A percentile compares a stretch with the other conserved stretches of the same genome.
These are phyloP conservation scores for Friedmanniomyces endolithicus DNA, from an alignment of 495 filamentous ascomycete species.

Conservation along the genomic window DNA sequence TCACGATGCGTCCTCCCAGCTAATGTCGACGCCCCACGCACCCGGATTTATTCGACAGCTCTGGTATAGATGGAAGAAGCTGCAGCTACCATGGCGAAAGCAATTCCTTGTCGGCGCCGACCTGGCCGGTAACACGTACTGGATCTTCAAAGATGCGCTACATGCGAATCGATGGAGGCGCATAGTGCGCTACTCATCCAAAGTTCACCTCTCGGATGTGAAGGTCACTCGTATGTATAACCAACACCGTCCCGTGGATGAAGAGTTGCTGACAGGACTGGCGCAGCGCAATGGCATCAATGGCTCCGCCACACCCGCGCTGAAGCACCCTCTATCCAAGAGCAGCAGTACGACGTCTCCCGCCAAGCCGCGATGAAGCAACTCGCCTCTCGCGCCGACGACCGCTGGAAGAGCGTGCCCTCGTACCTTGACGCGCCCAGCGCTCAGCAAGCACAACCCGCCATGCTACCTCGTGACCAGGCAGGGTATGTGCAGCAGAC, in stretches of 20 bases:
- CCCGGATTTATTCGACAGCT: slow-evolving; percentile 17
- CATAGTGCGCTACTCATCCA: slow-evolving; percentile 52
- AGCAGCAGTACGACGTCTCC: slow-evolving; percentile 58
- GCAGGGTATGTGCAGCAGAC: slow-evolving; percentile 23
- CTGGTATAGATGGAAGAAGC: slow-evolving; percentile 79
- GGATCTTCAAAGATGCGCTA: slow-evolving; percentile 68
- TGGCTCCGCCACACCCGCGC: slow-evolving; percentile 80
- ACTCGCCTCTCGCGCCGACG: slow-evolving; percentile 68
- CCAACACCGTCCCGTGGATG: background rate
- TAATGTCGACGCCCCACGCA: slow-evolving; percentile 4
- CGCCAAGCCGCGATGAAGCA: slow-evolving; percentile 58
- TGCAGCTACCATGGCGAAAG: slow-evolving; percentile 76
- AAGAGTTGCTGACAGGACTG: background rate
- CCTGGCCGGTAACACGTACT: slow-evolving; percentile 82
- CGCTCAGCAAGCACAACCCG: slow-evolving; percentile 34
- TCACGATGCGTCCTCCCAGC: background rate
- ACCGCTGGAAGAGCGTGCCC: slow-evolving; percentile 70
- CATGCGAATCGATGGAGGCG: slow-evolving; percentile 40
- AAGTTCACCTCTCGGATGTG: slow-evolving; percentile 55
- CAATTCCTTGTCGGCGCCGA: slow-evolving; percentile 54
- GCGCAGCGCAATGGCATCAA: slow-evolving; percentile 76
- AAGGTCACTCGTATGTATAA: slow-evolving; percentile 40
- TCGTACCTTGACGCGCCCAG: slow-evolving; percentile 48
- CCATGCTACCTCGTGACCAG: slow-evolving; percentile 29
- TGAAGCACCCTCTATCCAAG: slow-evolving; percentile 56